phyloP scores from a whole-genome alignment of 345 rosid species.

The Microthlaspi erraticum region DNA sequence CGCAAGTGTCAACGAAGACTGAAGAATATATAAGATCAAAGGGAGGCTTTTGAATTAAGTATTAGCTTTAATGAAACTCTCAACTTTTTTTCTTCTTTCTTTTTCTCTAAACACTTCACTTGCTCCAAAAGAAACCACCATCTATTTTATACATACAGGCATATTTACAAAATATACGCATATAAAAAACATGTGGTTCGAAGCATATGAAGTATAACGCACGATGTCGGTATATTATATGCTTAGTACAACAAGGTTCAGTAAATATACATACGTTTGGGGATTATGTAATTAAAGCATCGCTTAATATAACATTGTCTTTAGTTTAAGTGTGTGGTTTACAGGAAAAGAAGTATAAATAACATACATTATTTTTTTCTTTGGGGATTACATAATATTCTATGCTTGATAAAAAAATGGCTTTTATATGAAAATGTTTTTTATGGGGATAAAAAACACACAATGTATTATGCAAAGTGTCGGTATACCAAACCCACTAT shows the following conservation, averaged over 20 bases:
- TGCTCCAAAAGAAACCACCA: conserved; percentile 39
- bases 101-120: conserved; percentile 28
- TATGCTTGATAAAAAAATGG: background rate
- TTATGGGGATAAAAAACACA: background rate
- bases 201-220: conserved; percentile 31
- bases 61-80: conserved; percentile 22
- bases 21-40: background rate
- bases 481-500: conserved; percentile 47
- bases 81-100: background rate
- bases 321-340: background rate
- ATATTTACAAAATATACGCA: conserved; percentile 32
- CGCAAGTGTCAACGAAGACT: conserved; percentile 26
- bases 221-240: conserved; percentile 31
- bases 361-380: background rate
- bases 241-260: background rate
- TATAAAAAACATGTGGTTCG: conserved; percentile 27
- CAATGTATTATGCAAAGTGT: conserved; percentile 26
- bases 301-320: background rate
- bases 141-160: conserved; percentile 16
- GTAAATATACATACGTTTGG: background rate
- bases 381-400: conserved; percentile 11
- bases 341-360: background rate
- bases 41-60: conserved; percentile 27
- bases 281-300: background rate
- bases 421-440: background rate